Percentiles rank a stretch among this genome's conserved stretches.
Evolutionary conservation across 2,329 filamentous ascomycete genomes (phyloP).

Genomic region (Sclerotinia nivalis): DNA sequence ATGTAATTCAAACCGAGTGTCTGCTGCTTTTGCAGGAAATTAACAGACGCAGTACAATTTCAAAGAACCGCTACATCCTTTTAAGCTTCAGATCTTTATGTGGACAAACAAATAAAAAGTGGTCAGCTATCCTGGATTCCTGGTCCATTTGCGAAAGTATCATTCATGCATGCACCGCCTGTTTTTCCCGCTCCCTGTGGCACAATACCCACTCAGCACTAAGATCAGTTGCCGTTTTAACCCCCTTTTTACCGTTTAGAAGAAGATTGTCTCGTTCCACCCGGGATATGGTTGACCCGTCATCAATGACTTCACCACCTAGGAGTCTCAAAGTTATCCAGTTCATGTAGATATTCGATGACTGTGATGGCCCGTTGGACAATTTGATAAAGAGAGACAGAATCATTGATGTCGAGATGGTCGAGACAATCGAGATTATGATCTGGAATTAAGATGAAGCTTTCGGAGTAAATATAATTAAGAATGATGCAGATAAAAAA

Average conservation of each 20-base stretch:
- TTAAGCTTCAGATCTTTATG: not conserved
- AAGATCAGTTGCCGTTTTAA: conserved; percentile 21
- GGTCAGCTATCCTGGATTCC: not conserved
- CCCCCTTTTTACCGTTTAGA: conserved; percentile 17
- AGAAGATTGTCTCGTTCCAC: conserved; percentile 11
- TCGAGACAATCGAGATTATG: not conserved
- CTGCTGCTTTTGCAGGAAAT: conserved; percentile 12
- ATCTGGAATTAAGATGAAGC: not conserved
- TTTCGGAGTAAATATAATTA: not conserved
- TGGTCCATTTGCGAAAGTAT: conserved; percentile 11
- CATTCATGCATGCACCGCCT: conserved; percentile 21
- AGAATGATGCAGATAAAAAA: conserved; percentile 11
- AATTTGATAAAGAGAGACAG: not conserved
- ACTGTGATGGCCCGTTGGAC: not conserved
- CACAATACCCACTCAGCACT: conserved; percentile 14
- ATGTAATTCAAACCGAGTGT: not conserved
- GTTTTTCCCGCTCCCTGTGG: conserved; percentile 8
- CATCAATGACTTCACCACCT: conserved; percentile 6
- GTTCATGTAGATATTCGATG: not conserved
- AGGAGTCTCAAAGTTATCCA: not conserved
- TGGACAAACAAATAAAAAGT: not conserved
- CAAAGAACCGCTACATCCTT: not conserved
- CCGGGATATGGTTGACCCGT: conserved; percentile 3
- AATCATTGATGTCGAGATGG: not conserved
- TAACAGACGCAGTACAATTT: conserved; percentile 6